A percentile compares a stretch with the other conserved stretches of the same genome.
Conservation (phyloP, 192 early-diverging fungal genomes). For the Entophlyctis helioformis region DNA sequence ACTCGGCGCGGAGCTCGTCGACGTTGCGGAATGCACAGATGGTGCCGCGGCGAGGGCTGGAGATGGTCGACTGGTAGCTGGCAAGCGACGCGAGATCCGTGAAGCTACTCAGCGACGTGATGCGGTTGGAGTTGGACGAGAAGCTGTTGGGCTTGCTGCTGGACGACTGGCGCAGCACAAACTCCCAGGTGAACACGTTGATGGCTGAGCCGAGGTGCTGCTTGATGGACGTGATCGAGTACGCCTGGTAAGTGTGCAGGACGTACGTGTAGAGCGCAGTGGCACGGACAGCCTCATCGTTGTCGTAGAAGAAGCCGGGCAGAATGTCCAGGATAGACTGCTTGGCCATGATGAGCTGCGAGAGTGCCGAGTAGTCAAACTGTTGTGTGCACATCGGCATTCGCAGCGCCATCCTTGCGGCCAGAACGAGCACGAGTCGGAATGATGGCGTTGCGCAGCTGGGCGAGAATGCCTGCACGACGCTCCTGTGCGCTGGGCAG, state of each 20-base stretch:
- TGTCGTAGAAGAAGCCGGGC: slow-evolving; percentile 86
- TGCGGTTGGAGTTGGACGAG: slow-evolving; percentile 19
- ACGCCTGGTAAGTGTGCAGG: slow-evolving; percentile 94
- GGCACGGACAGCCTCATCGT: slow-evolving; percentile 55
- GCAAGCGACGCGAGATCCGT: slow-evolving; percentile 64
- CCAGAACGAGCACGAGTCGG: not conserved
- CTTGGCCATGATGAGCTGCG: slow-evolving; percentile 71
- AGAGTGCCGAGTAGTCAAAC: slow-evolving; percentile 37
- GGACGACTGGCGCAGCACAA: slow-evolving; percentile 34
- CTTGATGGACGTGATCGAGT: slow-evolving; percentile 74
- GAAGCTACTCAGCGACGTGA: slow-evolving; percentile 62
- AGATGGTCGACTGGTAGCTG: slow-evolving; percentile 31
- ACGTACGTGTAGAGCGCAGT: slow-evolving; percentile 94
- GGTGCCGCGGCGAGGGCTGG: slow-evolving; percentile 72
- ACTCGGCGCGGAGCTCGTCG: slow-evolving; percentile 54
- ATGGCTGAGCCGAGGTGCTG: slow-evolving; percentile 19
- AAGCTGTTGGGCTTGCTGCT: slow-evolving; percentile 6
- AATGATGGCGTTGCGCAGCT: slow-evolving; percentile 52
- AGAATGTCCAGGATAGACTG: slow-evolving; percentile 93
- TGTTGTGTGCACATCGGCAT: too few species aligned
- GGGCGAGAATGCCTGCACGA: slow-evolving; percentile 67
- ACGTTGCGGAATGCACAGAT: slow-evolving; percentile 66
- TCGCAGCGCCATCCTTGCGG: not conserved
- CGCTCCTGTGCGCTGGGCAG: slow-evolving; percentile 87
- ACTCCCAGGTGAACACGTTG: slow-evolving; percentile 36